Evolutionary conservation across 805 yeast genomes (phyloP), one percentile per base, ranked within the genome.

Genomic region (Blastobotrys americana): DNA sequence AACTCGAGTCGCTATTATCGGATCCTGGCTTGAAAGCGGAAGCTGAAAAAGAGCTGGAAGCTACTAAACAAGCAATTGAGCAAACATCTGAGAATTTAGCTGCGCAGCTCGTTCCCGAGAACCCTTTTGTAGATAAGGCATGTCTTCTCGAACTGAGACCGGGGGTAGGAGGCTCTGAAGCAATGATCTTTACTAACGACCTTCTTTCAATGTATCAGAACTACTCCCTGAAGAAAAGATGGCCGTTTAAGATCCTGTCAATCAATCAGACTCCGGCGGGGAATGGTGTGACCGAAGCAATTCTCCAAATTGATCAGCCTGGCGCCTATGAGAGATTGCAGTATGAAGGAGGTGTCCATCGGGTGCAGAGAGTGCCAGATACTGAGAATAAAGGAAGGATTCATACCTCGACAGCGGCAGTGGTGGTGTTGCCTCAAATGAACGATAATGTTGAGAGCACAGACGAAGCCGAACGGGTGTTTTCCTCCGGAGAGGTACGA

Each of bases 341-440:
- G 49, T 81, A 77, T 55, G 98, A 93, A 61, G 87, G 95, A 22
- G 98, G 98, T 3, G 96, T 93, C 5, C 98, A 93, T 62, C 69
- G 98, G 36, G 98, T 93, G 1, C 98, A 93, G 61, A 68, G 98
- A 48, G 78, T 90, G 5, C 98, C 98, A 0, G 83, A 78, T 18
- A 93, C 98, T 0, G 98, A 93, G 60, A 75, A 85, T 2, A 89
- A 90, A 61, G 97, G 97, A 4, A 70, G 98, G 41, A 82, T 87
- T 2, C 98, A 93, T 60, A 93, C 98, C 0, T 87, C 96, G 1
- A 90, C 98, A 0, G 86, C 97, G 0, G 97, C 96, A 0, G 96
- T 93, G 1, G 83, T 93, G 9, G 96, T 93, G 2, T 66, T 93
- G 15, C 98, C 98, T 0, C 83, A 86, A 56, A 68, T 85, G 57